A percentile compares a stretch with the other conserved stretches of the same genome.
These are phyloP conservation scores for Arachis stenosperma DNA, from an alignment of 306 rosid species.

Conservation along the genomic window DNA sequence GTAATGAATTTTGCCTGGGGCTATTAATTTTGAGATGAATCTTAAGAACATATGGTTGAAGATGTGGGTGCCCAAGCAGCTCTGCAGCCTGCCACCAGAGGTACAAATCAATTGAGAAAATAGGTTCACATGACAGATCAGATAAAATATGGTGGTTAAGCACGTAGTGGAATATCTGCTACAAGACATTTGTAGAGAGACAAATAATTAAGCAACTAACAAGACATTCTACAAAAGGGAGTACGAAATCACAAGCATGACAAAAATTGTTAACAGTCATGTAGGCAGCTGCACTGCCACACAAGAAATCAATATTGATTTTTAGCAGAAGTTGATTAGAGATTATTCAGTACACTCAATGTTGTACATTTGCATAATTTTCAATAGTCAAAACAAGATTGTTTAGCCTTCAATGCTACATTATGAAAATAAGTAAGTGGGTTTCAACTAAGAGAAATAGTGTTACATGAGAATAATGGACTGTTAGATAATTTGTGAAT, in stretches of 20 bases:
- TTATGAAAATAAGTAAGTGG: neutral
- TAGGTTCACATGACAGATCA: constrained; percentile 27
- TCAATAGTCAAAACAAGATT: neutral
- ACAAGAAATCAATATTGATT: neutral
- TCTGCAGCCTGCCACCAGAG: constrained; percentile 78
- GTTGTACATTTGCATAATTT: neutral
- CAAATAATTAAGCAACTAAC: neutral
- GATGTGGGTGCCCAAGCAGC: constrained; percentile 80
- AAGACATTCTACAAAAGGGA: constrained; percentile 8
- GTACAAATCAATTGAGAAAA: constrained; percentile 49
- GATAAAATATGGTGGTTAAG: constrained; percentile 25
- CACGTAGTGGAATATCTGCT: constrained; percentile 10
- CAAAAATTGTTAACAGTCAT: constrained; percentile 23
- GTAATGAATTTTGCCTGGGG: constrained; percentile 70
- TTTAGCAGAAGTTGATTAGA: neutral
- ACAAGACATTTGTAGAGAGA: neutral
- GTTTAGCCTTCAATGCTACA: neutral
- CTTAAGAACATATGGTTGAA: constrained; percentile 80
- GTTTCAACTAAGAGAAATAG: neutral
- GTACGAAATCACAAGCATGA: neutral
- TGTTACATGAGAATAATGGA: constrained; percentile 1
- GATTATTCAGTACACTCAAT: neutral
- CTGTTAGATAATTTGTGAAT: neutral
- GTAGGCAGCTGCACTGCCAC: neutral
- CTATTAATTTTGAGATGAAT: constrained; percentile 80